Percentiles rank a stretch among this genome's conserved stretches.
These are phyloP conservation scores for Penicillium lividum DNA, from an alignment of 495 filamentous ascomycete species.

Conservation along the genomic window DNA sequence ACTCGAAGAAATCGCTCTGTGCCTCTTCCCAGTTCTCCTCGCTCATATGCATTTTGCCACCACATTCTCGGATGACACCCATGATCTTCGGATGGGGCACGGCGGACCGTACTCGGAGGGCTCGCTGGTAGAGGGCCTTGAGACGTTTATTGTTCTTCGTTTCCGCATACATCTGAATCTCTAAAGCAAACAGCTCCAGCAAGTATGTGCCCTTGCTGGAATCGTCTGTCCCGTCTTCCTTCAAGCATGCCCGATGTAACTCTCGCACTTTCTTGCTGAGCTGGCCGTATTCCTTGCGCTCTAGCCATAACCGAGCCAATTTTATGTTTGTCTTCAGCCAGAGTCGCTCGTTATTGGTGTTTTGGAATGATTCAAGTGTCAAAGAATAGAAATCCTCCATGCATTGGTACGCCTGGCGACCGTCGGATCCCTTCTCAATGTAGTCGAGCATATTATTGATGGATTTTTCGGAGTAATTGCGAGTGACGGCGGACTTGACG, in stretches of 20 bases:
- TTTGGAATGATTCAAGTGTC: conserved; percentile 92
- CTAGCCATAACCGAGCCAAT: conserved; percentile 84
- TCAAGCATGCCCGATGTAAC: conserved; percentile 86
- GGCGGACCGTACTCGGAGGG: conserved; percentile 86
- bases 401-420: conserved; percentile 73
- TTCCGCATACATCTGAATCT: conserved; percentile 98
- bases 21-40: conserved; percentile 99
- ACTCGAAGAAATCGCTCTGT: conserved; percentile 97
- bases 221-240: conserved; percentile 87
- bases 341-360: conserved; percentile 93
- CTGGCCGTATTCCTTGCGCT: conserved; percentile 81
- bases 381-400: conserved; percentile 96
- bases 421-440: conserved; percentile 90
- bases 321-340: conserved; percentile 99
- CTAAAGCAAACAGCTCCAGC: conserved; percentile 92
- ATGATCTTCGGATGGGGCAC: conserved; percentile 98
- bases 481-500: conserved; percentile 93
- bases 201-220: conserved; percentile 95
- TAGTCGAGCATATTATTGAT: conserved; percentile 99
- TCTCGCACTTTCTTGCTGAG: conserved; percentile 84
- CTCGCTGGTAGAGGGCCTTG: conserved; percentile 88
- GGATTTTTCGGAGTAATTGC: conserved; percentile 98
- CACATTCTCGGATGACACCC: conserved; percentile 97
- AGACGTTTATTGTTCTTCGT: conserved; percentile 96
- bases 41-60: conserved; percentile 99